Evolutionary conservation across 306 rosid species (phyloP).

Genomic region (Sicyos baderoa): DNA sequence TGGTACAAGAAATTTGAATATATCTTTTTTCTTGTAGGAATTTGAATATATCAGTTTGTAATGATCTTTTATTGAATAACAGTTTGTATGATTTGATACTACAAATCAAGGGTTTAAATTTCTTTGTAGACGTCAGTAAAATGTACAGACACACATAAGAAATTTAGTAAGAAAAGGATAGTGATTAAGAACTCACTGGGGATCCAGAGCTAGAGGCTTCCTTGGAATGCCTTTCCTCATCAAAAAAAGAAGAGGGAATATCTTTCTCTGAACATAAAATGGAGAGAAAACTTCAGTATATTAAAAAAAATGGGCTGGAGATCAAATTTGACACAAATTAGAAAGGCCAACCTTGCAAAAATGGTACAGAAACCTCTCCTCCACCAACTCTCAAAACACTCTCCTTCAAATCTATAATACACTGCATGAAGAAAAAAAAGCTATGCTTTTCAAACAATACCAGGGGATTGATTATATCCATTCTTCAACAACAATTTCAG

Average conservation of each 20-base stretch:
- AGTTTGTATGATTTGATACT: no score
- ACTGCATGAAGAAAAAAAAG: constrained; percentile 45
- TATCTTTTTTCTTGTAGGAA: no score
- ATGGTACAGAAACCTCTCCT: constrained; percentile 90
- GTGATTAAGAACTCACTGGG: constrained; percentile 36
- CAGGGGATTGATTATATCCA: not conserved
- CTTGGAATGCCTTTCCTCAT: constrained; percentile 51
- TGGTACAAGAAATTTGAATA: constrained; percentile 1
- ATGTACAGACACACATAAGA: not conserved
- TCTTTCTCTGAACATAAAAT: constrained; percentile 60
- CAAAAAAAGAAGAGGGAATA: constrained; percentile 59
- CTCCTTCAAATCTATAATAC: constrained; percentile 74
- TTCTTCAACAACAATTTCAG: not conserved
- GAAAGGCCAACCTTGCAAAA: constrained; percentile 65
- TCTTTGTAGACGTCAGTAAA: not conserved
- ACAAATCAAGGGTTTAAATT: no score
- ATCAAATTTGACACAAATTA: not conserved
- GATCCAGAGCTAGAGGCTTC: constrained; percentile 65
- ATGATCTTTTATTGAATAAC: not conserved
- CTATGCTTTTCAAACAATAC: not conserved
- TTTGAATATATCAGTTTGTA: not conserved
- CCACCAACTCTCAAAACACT: constrained; percentile 89
- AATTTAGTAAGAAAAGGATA: not conserved
- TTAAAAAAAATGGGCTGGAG: not conserved
- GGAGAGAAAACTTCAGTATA: not conserved